phyloP scores from a whole-genome alignment of 176 grass and related monocot species.

The Typha latifolia region DNA sequence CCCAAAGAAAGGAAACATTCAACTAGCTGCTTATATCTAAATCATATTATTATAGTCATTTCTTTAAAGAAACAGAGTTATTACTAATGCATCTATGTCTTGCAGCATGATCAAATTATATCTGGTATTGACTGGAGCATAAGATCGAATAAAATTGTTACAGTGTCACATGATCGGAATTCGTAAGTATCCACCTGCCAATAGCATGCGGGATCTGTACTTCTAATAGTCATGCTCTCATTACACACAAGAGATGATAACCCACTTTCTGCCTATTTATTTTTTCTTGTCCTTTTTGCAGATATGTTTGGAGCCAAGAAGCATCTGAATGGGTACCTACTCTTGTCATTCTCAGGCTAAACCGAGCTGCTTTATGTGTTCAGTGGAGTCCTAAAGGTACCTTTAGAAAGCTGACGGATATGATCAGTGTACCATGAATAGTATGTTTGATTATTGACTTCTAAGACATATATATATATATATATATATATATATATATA shows the following conservation, averaged over 20 bases:
- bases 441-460: too few species aligned
- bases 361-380: conserved; percentile 94
- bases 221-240: conserved; percentile 8
- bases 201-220: not conserved
- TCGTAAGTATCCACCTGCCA: conserved; percentile 45
- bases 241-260: not conserved
- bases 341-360: conserved; percentile 94
- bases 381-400: conserved; percentile 92
- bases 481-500: too few species aligned
- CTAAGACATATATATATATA: too few species aligned
- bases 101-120: conserved; percentile 93
- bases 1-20: too few species aligned
- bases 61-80: not conserved
- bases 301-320: conserved; percentile 98
- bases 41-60: not conserved
- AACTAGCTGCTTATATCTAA: too few species aligned
- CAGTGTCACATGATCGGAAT: conserved; percentile 96
- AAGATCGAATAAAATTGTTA: conserved; percentile 91
- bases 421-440: too few species aligned
- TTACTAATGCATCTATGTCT: conserved; percentile 12
- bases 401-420: not conserved
- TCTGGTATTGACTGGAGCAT: conserved; percentile 93
- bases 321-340: conserved; percentile 91
- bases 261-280: not conserved
- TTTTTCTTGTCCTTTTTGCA: conserved; percentile 16